These are phyloP conservation scores for Papiliotrema nemorosa DNA, from an alignment of 1,284 basidiomycete species.

Conservation along the genomic window DNA sequence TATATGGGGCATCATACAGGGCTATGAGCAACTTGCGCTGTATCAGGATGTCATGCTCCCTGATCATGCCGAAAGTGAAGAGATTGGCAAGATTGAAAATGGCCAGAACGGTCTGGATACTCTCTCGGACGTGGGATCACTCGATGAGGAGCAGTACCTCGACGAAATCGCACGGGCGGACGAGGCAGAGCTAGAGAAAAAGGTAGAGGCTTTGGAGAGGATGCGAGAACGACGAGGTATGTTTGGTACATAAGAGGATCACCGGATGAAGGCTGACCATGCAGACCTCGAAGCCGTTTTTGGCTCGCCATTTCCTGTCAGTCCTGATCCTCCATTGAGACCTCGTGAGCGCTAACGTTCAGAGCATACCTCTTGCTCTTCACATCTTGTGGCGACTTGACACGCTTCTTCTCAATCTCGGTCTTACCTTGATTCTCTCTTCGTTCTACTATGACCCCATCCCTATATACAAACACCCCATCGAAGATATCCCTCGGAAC, in stretches of 20 bases:
- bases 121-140: not conserved
- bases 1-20: conserved; percentile 46
- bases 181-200: conserved; percentile 41
- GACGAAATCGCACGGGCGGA: conserved; percentile 26
- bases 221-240: conserved; percentile 42
- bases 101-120: conserved; percentile 6
- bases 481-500: not conserved
- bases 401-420: conserved; percentile 49
- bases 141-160: conserved; percentile 12
- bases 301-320: conserved; percentile 44
- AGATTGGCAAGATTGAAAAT: conserved; percentile 4
- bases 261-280: not conserved
- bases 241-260: conserved; percentile 4
- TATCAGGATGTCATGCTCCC: conserved; percentile 43
- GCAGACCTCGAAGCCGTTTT: conserved; percentile 44
- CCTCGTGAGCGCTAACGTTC: conserved; percentile 3
- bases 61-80: not conserved
- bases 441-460: conserved; percentile 46
- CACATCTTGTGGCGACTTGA: conserved; percentile 49
- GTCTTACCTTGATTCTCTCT: conserved; percentile 47
- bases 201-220: conserved; percentile 44
- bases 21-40: conserved; percentile 45
- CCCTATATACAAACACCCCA: conserved; percentile 39
- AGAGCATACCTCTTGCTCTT: conserved; percentile 47
- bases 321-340: conserved; percentile 9